Percentiles rank a stretch among this genome's conserved stretches.
Conservation (phyloP, 768 basidiomycete species). For the Leucocoprinus sp. region DNA sequence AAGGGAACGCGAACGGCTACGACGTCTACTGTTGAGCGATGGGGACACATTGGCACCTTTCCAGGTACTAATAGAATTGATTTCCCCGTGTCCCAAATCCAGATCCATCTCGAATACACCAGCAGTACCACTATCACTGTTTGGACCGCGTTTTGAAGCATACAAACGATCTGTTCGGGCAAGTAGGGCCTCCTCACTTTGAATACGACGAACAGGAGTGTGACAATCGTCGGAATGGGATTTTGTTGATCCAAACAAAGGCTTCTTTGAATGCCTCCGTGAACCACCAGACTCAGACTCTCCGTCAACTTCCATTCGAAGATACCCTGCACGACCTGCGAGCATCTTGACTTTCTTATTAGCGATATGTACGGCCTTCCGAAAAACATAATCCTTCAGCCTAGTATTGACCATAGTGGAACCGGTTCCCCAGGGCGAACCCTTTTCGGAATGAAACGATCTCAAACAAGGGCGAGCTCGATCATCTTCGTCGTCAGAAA, state of each 20-base stretch:
- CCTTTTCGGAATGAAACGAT: constrained; percentile 34
- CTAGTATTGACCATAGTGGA: constrained; percentile 91
- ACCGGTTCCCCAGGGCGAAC: constrained; percentile 68
- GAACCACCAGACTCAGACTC: constrained; percentile 21
- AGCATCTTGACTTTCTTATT: constrained; percentile 64
- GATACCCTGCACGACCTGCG: constrained; percentile 27
- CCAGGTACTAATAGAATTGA: constrained; percentile 16
- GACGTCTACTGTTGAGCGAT: constrained; percentile 32
- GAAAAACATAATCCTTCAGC: constrained; percentile 94
- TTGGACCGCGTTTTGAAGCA: neutral
- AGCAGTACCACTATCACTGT: constrained; percentile 20
- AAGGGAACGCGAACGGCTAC: constrained; percentile 37
- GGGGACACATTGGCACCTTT: constrained; percentile 21
- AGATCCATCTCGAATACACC: constrained; percentile 39
- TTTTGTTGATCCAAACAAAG: constrained; percentile 29
- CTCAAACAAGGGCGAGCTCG: constrained; percentile 29
- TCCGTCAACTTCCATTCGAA: constrained; percentile 50
- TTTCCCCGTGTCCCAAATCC: constrained; percentile 17
- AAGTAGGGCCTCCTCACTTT: constrained; percentile 53
- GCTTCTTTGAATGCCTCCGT: constrained; percentile 19
- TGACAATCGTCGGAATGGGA: constrained; percentile 29
- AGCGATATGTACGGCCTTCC: constrained; percentile 41
- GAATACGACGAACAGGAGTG: constrained; percentile 49
- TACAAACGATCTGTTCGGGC: constrained; percentile 25
- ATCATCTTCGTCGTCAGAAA: constrained; percentile 25